Base-by-base conservation (phyloP, 371 early-diverging fungal species). In the Batkoa obscura region DNA sequence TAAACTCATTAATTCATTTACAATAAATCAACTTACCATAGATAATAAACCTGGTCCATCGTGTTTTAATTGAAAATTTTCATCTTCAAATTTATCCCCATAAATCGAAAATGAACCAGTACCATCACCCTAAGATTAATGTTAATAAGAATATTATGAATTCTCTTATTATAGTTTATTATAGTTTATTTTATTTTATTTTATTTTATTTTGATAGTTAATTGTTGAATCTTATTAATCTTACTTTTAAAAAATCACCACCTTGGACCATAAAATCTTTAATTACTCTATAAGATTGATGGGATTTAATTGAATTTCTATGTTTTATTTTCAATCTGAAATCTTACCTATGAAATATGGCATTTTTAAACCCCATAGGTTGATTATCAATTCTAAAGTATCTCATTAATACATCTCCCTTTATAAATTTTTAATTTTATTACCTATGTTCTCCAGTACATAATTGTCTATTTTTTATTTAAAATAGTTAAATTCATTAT, bases 251-350 rank as follows among this genome's bases (percentile, higher is more conserved):
- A 59, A 99, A 93, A 67, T 99, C 99, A 23, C 99, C 99, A 35
- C 99, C 99, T 66, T 99, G 99, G 3, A 96, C 80, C 94, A 99
- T 98, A 69, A 99, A 99, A 50, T 88, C 84, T 68, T 88, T 87
- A 63, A 93, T 93, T 32, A 92, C 84, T 66, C 79, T 79, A 67
- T 50, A 42, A 52, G 6, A 36, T 46, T 9, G 23, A n/a, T n/a
- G n/a, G n/a, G n/a, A 13, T 15, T 50, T 59, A 36, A 54, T 6
- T 35, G 15, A 55, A 72, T 64, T 38, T 59, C 46, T 54, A 60
- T 55, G 45, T 58, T 56, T 31, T 39, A 46, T 8, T n/a, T n/a
- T n/a, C n/a, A n/a, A n/a, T n/a, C n/a, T n/a, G n/a, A n/a, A n/a
- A n/a, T n/a, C 39, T 56, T 73, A 78, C 78, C 92, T 73, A 72